Evolutionary conservation across 345 rosid genomes (phyloP).

Genomic region (Heritiera littoralis): DNA sequence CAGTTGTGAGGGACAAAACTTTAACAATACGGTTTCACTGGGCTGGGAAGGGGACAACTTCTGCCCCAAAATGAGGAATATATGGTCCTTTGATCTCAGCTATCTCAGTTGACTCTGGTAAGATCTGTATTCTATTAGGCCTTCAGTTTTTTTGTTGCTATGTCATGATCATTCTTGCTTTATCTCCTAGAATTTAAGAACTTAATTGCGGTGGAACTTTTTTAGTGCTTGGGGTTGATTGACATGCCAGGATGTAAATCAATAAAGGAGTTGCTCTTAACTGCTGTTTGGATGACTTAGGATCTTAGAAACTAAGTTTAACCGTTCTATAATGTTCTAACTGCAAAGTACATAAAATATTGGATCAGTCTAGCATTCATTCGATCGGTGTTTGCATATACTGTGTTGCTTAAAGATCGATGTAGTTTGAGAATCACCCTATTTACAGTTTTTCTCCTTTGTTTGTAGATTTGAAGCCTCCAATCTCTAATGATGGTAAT

Average conservation of each 20-base stretch:
- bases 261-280: neutral
- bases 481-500: neutral
- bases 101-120: conserved; percentile 38
- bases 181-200: neutral
- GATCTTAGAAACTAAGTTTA: neutral
- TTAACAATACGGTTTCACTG: conserved; percentile 42
- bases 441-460: neutral
- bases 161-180: neutral
- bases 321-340: neutral
- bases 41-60: conserved; percentile 49
- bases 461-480: conserved; percentile 18
- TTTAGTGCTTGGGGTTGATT: neutral
- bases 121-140: neutral
- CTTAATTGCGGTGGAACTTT: neutral
- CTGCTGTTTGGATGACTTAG: neutral
- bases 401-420: neutral
- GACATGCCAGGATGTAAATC: neutral
- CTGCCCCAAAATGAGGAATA: conserved; percentile 29
- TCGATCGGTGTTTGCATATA: neutral
- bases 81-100: conserved; percentile 55
- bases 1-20: conserved; percentile 25
- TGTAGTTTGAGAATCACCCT: neutral
- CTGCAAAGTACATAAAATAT: neutral
- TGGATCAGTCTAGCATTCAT: neutral
- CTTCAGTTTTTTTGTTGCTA: neutral